Evolutionary conservation across 2,329 filamentous ascomycete genomes (phyloP), one percentile per base, ranked within the genome.

Genomic region (Fusarium sp.): DNA sequence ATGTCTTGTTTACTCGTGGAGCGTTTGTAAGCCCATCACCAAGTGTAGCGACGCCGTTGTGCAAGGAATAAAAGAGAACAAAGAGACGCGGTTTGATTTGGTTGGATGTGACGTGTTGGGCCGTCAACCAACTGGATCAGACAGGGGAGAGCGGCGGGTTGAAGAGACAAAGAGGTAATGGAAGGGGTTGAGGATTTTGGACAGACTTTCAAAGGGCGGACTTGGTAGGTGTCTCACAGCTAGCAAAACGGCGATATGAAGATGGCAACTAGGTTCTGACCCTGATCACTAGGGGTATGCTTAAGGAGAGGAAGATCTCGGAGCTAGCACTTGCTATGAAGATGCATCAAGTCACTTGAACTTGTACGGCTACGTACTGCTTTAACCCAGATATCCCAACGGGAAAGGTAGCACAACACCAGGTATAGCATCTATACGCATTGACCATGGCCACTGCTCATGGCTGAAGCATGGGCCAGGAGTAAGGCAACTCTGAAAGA

Each of bases 41-140:
- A 29, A 10, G n/a, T 31, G 22, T 5, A 29, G 22, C 31, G 37
- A 31, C 57, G n/a, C 20, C 29, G 8, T 27, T 27, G 38, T 18
- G 40, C 13, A 35, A 47, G 29, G 40, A 24, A 42, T 31, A 27
- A 2, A 7, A 18, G 29, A 34, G n/a, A 62, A 73, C 61, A 71
- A 74, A 74, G 70, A 31, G 38, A 35, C 13, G 6, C n/a, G 6
- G n/a, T 24, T 18, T 24, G 24, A n/a, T 5, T 20, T 31, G 13
- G 27, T 16, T 47, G 38, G 58, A 24, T 24, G 58, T 37, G 27
- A 3, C 24, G 24, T 10, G 5, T 27, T n/a, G 59, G 20, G 42
- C 9, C n/a, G 20, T 50, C 20, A 50, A 47, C 35, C 40, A 35
- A 62, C 20, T 62, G 34, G 16, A 37, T 37, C 27, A 29, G 24